Evolutionary conservation across 495 filamentous ascomycete species (phyloP), one percentile per base, ranked within the genome.

Genomic region (Lophium mytilinum): DNA sequence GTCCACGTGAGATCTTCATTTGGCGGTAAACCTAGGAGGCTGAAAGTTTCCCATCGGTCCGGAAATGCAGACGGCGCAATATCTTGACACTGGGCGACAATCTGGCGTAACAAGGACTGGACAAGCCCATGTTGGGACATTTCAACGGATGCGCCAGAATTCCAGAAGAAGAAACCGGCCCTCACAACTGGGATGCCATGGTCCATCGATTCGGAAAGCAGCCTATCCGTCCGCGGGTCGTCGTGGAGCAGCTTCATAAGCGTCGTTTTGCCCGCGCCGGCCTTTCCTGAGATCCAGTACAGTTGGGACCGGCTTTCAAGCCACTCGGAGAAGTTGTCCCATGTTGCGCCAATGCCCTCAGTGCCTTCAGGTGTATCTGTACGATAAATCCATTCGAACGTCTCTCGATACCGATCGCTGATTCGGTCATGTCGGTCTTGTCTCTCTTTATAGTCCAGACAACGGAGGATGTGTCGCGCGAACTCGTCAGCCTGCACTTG

Each of bases 141-240:
- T 53, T 77, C 72, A 17, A 74, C 34, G 3, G 30, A 30, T 1
- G 43, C 68, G 0, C 75, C 75, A 4, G 69, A 39, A 37, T 56
- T 67, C 73, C 75, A 80, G 60, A 78, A 80, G 59, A 73, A 80
- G 60, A 77, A 78, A 30, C 52, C 61, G 1, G 72, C 70, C 33
- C 68, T 47, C 7, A 64, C 43, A 1, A 57, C 24, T 30, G 24
- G 12, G 37, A 12, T n/a, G 9, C 21, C 15, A 9, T 62, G 30
- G 18, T n/a, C 57, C 37, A 61, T 36, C 63, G 62, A 66, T 41
- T 18, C 8, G 14, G 42, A 40, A 11, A 69, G 50, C 9, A 18
- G 18, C 24, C 12, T 21, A 35, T 3, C 49, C 10, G 58, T 59
- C 1, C 53, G 53, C n/a, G 19, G 14, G n/a, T 53, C 42, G 17